These are phyloP conservation scores for Linum usitatissimum DNA, from an alignment of 345 rosid species.

Conservation along the genomic window DNA sequence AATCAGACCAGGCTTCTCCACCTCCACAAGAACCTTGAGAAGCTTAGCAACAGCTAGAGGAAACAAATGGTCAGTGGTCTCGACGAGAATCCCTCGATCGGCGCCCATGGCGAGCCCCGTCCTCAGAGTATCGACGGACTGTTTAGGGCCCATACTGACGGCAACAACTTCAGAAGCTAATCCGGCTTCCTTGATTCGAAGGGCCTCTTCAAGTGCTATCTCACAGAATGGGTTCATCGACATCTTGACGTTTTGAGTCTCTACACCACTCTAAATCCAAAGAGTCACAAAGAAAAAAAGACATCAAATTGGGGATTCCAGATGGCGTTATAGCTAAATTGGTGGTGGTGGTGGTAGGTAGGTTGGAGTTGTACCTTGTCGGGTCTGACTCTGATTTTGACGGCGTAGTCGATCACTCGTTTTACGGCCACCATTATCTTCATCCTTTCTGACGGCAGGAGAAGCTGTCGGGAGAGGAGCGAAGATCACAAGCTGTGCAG, in stretches of 20 bases:
- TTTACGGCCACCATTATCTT: constrained; percentile 87
- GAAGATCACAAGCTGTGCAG: neutral
- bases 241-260: constrained; percentile 91
- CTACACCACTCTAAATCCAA: constrained; percentile 59
- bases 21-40: constrained; percentile 54
- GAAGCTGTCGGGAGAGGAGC: neutral
- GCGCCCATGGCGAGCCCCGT: constrained; percentile 98
- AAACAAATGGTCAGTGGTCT: constrained; percentile 29
- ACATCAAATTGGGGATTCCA: neutral
- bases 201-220: constrained; percentile 86
- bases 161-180: constrained; percentile 76
- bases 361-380: constrained; percentile 47
- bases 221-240: constrained; percentile 98
- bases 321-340: neutral
- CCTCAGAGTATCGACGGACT: constrained; percentile 73
- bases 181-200: constrained; percentile 77
- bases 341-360: neutral
- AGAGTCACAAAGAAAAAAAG: neutral
- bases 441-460: constrained; percentile 26
- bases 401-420: constrained; percentile 87
- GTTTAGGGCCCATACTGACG: constrained; percentile 58
- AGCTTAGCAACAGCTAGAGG: constrained; percentile 77
- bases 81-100: constrained; percentile 75
- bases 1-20: constrained; percentile 73
- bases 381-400: constrained; percentile 87